Conservation (phyloP, 108 stramenopile species). For the Nitzschia inconspicua region DNA sequence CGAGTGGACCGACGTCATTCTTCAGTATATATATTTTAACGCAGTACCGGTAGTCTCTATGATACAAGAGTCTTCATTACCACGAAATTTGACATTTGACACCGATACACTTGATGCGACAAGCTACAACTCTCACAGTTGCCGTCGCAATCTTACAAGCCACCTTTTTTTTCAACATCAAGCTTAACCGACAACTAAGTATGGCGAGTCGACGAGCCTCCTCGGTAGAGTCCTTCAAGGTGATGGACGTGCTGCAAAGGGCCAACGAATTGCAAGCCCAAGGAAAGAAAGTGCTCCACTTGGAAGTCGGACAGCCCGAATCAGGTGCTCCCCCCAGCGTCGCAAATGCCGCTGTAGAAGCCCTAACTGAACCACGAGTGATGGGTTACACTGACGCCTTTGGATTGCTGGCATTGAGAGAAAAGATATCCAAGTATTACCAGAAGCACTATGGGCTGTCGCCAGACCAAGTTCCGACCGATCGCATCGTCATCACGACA, state of each 20-base stretch:
- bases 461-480: slow-evolving; percentile 25
- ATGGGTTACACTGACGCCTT: slow-evolving; percentile 92
- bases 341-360: slow-evolving; percentile 61
- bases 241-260: slow-evolving; percentile 84
- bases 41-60: too few relatives aligned
- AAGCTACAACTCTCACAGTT: too few relatives aligned
- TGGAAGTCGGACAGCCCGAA: slow-evolving; percentile 91
- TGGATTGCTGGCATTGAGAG: slow-evolving; percentile 69
- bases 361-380: slow-evolving; percentile 37
- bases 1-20: too few relatives aligned
- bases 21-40: too few relatives aligned
- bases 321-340: slow-evolving; percentile 75
- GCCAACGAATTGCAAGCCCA: slow-evolving; percentile 74
- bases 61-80: too few relatives aligned
- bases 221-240: slow-evolving; percentile 82
- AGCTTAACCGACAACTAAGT: too few relatives aligned
- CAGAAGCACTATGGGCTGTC: slow-evolving; percentile 42
- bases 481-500: slow-evolving; percentile 81
- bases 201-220: slow-evolving; percentile 29
- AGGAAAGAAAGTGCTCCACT: slow-evolving; percentile 64
- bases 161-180: too few relatives aligned
- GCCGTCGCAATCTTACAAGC: too few relatives aligned
- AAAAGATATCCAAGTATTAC: slow-evolving; percentile 72
- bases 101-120: too few relatives aligned
- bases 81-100: too few relatives aligned